A percentile compares a stretch with the other conserved stretches of the same genome.
These are phyloP conservation scores for Hemisphaericaspora subhashii DNA, from an alignment of 1,139 yeast species.

Conservation along the genomic window DNA sequence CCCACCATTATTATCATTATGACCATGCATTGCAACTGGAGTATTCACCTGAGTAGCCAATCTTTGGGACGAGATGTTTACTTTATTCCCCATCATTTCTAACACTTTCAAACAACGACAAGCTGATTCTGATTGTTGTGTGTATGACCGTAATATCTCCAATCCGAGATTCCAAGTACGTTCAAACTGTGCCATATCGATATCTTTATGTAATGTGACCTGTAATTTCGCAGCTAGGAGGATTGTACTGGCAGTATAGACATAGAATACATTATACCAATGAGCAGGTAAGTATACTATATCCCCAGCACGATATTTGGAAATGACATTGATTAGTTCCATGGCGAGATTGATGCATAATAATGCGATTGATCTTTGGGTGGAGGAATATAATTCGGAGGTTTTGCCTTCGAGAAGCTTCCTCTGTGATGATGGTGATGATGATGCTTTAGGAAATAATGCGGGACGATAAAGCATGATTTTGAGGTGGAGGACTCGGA, in stretches of 20 bases:
- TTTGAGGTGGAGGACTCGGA: slow-evolving; percentile 13
- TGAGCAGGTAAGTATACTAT: slow-evolving; percentile 13
- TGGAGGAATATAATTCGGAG: slow-evolving; percentile 11
- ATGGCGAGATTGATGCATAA: slow-evolving; percentile 14
- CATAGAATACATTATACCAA: slow-evolving; percentile 15
- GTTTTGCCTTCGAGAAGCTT: slow-evolving; percentile 4
- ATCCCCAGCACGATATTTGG: slow-evolving; percentile 12
- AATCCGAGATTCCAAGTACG: slow-evolving; percentile 12
- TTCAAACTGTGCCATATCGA: slow-evolving; percentile 7
- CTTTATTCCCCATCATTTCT: slow-evolving; percentile 14
- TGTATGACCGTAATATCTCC: slow-evolving; percentile 14
- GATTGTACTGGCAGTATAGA: slow-evolving; percentile 14
- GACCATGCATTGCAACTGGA: slow-evolving; percentile 12
- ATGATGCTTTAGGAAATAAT: slow-evolving; percentile 11
- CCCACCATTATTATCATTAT: slow-evolving; percentile 14
- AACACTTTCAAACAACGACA: slow-evolving; percentile 14
- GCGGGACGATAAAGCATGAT: slow-evolving; percentile 15
- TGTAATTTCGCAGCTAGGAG: slow-evolving; percentile 15
- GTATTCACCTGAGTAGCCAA: slow-evolving; percentile 7
- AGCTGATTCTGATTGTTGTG: slow-evolving; percentile 14
- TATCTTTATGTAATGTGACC: slow-evolving; percentile 9
- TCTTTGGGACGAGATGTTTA: slow-evolving; percentile 5
- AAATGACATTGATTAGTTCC: slow-evolving; percentile 13
- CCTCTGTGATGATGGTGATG: neutral
- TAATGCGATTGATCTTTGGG: slow-evolving; percentile 12